Percentiles rank a stretch among this genome's conserved stretches.
Conservation (phyloP, 2,329 filamentous ascomycete genomes). For the Alternaria viburni region DNA sequence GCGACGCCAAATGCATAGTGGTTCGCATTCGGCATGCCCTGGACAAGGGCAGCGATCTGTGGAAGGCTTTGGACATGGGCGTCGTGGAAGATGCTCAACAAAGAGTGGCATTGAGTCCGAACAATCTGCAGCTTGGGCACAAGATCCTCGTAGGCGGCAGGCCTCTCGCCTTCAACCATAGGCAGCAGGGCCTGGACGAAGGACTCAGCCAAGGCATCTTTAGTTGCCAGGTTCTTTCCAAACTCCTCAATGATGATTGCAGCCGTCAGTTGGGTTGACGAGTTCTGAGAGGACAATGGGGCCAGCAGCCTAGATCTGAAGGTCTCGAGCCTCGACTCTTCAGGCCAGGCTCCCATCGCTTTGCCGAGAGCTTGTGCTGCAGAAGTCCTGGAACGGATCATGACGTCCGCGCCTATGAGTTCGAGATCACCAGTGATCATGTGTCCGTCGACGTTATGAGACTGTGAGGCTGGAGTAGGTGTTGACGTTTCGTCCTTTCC, state of each 20-base stretch:
- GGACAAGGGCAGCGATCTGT: conserved; percentile 84
- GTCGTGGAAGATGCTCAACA: conserved; percentile 90
- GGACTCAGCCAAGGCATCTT: conserved; percentile 60
- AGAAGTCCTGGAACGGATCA: conserved; percentile 88
- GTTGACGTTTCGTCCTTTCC: conserved; percentile 65
- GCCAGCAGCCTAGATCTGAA: conserved; percentile 71
- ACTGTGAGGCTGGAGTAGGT: conserved; percentile 63
- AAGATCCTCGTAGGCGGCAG: conserved; percentile 84
- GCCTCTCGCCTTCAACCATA: conserved; percentile 82
- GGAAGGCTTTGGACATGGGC: conserved; percentile 67
- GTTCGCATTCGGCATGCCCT: conserved; percentile 89
- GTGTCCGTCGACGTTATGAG: conserved; percentile 93
- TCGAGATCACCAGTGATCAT: conserved; percentile 98
- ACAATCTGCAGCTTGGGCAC: conserved; percentile 89
- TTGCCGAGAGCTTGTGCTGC: conserved; percentile 86
- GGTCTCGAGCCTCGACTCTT: conserved; percentile 61
- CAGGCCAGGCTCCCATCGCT: conserved; percentile 79
- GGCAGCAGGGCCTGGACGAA: conserved; percentile 72
- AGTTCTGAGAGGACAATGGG: conserved; percentile 73
- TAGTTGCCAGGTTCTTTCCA: conserved; percentile 61
- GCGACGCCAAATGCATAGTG: conserved; percentile 88
- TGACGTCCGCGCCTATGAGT: conserved; percentile 84
- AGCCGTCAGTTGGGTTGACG: conserved; percentile 84
- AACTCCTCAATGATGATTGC: conserved; percentile 90
- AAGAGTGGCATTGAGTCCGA: conserved; percentile 86